These are phyloP conservation scores for Phycomyces nitens DNA, from an alignment of 192 early-diverging fungal species.

Conservation along the genomic window DNA sequence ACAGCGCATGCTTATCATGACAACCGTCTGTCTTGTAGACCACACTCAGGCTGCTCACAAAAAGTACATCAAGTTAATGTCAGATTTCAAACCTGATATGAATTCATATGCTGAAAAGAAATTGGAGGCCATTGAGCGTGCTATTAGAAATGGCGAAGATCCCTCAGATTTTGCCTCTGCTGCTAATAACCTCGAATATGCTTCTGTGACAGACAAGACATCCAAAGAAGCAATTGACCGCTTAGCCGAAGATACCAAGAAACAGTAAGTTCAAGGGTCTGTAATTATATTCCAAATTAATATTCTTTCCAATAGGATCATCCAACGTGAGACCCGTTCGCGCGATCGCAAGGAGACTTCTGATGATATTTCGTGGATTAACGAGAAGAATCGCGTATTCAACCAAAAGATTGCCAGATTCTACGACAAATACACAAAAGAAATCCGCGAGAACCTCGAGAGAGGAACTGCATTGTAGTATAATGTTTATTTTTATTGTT, in stretches of 20 bases:
- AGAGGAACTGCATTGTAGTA: slow-evolving; percentile 78
- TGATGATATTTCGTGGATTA: slow-evolving; percentile 94
- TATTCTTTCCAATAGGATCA: slow-evolving; percentile 39
- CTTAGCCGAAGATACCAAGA: slow-evolving; percentile 66
- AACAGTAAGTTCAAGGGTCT: slow-evolving; percentile 55
- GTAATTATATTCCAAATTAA: background rate
- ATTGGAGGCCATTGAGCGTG: slow-evolving; percentile 35
- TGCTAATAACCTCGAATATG: slow-evolving; percentile 68
- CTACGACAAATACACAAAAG: slow-evolving; percentile 93
- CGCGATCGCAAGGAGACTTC: slow-evolving; percentile 68
- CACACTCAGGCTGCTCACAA: slow-evolving; percentile 81
- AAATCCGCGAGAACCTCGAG: slow-evolving; percentile 86
- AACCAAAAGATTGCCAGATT: slow-evolving; percentile 95
- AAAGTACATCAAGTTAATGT: slow-evolving; percentile 80
- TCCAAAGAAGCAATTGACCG: slow-evolving; percentile 62
- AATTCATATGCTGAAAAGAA: slow-evolving; percentile 69
- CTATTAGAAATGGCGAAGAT: slow-evolving; percentile 32
- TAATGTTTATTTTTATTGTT: background rate
- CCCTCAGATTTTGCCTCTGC: slow-evolving; percentile 37
- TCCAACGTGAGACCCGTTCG: slow-evolving; percentile 57
- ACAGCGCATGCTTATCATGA: too few species aligned
- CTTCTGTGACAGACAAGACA: slow-evolving; percentile 54
- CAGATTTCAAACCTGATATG: slow-evolving; percentile 83
- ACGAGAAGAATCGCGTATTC: slow-evolving; percentile 92
- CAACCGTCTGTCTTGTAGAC: too few species aligned